Evolutionary conservation across 2,329 filamentous ascomycete genomes (phyloP).

Genomic region (Paecilomyces variotii): DNA sequence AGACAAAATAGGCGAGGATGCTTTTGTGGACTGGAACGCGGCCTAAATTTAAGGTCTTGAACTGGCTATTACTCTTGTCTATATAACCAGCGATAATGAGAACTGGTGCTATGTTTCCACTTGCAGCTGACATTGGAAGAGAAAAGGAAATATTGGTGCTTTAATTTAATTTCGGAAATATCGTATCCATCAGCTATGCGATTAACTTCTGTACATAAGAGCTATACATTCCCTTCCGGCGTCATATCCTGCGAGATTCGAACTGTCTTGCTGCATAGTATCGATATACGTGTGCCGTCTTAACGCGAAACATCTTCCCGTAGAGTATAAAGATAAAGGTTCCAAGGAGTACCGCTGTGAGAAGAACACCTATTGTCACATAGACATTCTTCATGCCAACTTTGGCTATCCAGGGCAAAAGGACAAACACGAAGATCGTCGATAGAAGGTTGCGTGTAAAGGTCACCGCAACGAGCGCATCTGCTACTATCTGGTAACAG

Average conservation of each 20-base stretch:
- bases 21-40: too few relatives aligned
- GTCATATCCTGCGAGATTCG: background rate
- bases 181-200: too few relatives aligned
- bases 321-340: background rate
- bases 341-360: slow-evolving; percentile 10
- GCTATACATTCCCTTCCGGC: background rate
- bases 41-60: too few relatives aligned
- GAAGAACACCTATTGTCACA: slow-evolving; percentile 31
- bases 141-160: too few relatives aligned
- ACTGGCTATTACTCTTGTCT: too few relatives aligned
- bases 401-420: slow-evolving; percentile 30
- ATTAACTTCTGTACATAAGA: background rate
- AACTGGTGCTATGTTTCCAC: too few relatives aligned
- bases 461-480: slow-evolving; percentile 39
- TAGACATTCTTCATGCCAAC: slow-evolving; percentile 36
- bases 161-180: too few relatives aligned
- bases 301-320: slow-evolving; percentile 26
- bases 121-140: too few relatives aligned
- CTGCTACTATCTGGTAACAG: slow-evolving; percentile 36
- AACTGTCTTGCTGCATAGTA: slow-evolving; percentile 27
- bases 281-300: slow-evolving; percentile 23
- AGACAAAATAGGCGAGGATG: too few relatives aligned
- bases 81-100: too few relatives aligned
- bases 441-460: slow-evolving; percentile 39
- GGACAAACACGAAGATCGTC: slow-evolving; percentile 40